phyloP scores from a whole-genome alignment of 2,329 filamentous ascomycete genomes.

The Calonectria hongkongensis region DNA sequence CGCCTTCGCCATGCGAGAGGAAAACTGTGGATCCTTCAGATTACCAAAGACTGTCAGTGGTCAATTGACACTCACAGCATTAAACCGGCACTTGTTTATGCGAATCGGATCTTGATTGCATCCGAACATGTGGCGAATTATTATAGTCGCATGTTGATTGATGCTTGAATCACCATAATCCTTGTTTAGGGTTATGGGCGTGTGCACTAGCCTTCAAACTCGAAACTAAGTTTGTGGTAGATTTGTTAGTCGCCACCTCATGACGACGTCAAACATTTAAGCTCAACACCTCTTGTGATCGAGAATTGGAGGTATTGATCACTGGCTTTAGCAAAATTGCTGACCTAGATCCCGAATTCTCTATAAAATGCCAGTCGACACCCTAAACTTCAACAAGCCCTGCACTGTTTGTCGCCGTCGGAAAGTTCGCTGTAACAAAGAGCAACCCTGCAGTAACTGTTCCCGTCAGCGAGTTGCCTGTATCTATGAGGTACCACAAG shows the following conservation, averaged over 20 bases:
- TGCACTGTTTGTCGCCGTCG: conserved; percentile 16
- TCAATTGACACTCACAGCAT: not conserved
- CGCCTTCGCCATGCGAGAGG: not conserved
- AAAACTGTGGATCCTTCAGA: not conserved
- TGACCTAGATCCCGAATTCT: not conserved
- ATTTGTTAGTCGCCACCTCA: not conserved
- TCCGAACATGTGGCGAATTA: not conserved
- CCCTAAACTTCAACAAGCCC: conserved; percentile 9
- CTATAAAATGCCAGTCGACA: not conserved
- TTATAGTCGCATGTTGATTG: not conserved
- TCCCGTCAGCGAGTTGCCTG: conserved; percentile 3
- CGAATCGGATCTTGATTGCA: not conserved
- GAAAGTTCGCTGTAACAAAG: conserved; percentile 18
- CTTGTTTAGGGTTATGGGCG: not conserved
- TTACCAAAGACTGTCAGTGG: conserved; percentile 2
- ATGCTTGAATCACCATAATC: not conserved
- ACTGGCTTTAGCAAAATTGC: not conserved
- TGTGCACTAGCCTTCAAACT: not conserved
- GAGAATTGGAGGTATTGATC: not conserved
- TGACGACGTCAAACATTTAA: not conserved
- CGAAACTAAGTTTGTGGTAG: not conserved
- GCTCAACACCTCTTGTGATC: not conserved
- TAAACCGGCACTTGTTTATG: not conserved
- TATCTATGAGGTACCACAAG: not conserved
- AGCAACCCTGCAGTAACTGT: conserved; percentile 9